phyloP scores from a whole-genome alignment of 176 grass and related monocot species.

The Cenchrus fungigraminus region DNA sequence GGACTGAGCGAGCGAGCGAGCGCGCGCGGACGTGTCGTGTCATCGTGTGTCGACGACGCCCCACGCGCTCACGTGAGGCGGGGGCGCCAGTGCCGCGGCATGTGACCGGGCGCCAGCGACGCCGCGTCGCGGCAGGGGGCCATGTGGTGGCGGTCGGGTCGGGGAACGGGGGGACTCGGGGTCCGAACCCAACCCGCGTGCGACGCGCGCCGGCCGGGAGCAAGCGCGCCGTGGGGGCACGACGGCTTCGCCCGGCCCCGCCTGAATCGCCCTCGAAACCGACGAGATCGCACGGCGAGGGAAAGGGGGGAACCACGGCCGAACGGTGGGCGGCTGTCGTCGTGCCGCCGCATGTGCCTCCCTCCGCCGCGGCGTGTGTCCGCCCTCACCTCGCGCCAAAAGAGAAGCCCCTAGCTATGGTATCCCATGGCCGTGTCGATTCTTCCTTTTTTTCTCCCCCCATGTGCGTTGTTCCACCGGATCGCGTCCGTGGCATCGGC shows the following conservation, averaged over 20 bases:
- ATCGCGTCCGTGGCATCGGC: not conserved
- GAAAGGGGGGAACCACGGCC: not conserved
- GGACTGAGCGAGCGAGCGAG: not conserved
- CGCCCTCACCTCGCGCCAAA: not conserved
- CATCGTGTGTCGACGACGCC: constrained; percentile 13
- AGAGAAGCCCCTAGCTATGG: not conserved
- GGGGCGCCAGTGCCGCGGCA: not conserved
- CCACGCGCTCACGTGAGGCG: constrained; percentile 35
- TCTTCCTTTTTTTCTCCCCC: too few relatives aligned
- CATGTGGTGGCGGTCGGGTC: constrained; percentile 14
- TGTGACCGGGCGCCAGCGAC: constrained; percentile 27
- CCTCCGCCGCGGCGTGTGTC: not conserved
- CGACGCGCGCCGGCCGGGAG: not conserved
- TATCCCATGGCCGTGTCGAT: not conserved
- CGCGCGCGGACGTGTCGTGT: not conserved
- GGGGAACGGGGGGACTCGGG: not conserved
- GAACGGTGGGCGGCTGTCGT: constrained; percentile 10
- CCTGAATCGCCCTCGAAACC: not conserved
- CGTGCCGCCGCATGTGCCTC: constrained; percentile 8
- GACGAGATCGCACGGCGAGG: not conserved
- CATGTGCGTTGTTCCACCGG: constrained; percentile 1
- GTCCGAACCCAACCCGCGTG: not conserved
- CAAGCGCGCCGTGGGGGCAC: too few relatives aligned
- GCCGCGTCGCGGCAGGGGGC: not conserved
- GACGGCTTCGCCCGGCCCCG: too few relatives aligned